These are phyloP conservation scores for Cynara cardunculus DNA, from an alignment of 129 eudicot genomes.

Conservation along the genomic window DNA sequence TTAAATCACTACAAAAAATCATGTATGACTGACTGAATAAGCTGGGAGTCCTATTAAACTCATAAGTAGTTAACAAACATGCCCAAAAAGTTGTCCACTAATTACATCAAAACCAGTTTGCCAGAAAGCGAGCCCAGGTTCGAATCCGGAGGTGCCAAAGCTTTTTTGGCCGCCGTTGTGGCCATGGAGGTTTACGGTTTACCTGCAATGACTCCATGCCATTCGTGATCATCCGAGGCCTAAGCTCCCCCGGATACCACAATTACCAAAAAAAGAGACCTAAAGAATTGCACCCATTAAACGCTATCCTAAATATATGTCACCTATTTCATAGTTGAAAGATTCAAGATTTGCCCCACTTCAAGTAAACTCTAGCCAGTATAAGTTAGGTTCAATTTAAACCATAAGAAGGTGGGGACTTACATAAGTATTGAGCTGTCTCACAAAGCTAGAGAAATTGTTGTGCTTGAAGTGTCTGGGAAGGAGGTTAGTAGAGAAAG, in stretches of 20 bases:
- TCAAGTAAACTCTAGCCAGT: background rate
- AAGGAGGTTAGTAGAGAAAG: slow-evolving; percentile 62
- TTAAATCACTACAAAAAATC: no score
- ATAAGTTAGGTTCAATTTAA: background rate
- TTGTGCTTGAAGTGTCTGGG: slow-evolving; percentile 89
- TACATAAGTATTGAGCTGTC: slow-evolving; percentile 97
- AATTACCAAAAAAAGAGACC: background rate
- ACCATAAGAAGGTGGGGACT: slow-evolving; percentile 18
- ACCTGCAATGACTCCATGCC: background rate
- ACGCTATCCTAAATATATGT: background rate
- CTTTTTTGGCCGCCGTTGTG: background rate
- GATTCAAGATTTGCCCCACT: background rate
- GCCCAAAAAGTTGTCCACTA: background rate
- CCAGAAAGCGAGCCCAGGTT: no score
- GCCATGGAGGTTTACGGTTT: background rate
- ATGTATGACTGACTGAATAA: background rate
- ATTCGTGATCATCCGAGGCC: background rate
- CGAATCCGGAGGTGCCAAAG: background rate
- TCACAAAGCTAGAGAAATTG: slow-evolving; percentile 94
- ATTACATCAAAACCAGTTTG: background rate
- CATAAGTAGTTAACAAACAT: no score
- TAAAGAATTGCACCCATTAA: background rate
- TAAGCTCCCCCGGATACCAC: background rate
- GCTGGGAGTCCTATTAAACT: background rate
- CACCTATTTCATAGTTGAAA: background rate